phyloP scores from a whole-genome alignment of 257 asterid genomes.

The Salvia splendens region DNA sequence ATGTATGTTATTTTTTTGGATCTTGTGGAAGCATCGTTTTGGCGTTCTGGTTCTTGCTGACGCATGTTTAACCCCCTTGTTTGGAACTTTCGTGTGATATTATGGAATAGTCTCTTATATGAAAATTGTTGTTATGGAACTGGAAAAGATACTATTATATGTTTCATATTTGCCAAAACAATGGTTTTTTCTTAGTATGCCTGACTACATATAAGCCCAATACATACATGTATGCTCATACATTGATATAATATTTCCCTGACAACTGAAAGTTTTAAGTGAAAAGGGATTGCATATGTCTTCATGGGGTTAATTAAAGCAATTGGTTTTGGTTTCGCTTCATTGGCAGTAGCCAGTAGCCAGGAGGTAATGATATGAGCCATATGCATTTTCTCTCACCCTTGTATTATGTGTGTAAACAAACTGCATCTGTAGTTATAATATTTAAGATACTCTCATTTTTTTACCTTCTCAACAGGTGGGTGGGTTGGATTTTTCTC shows the following conservation, averaged over 20 bases:
- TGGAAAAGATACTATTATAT: neutral
- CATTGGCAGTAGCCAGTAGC: neutral
- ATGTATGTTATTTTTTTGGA: neutral
- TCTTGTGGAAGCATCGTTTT: slow-evolving; percentile 8
- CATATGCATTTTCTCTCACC: slow-evolving; percentile 4
- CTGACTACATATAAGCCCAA: neutral
- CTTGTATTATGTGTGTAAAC: slow-evolving; percentile 1
- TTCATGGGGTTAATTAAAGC: slow-evolving; percentile 1
- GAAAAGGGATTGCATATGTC: slow-evolving; percentile 5
- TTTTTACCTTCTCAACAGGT: slow-evolving; percentile 47
- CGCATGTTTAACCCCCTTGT: neutral
- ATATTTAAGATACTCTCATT: slow-evolving; percentile 21
- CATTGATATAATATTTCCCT: neutral
- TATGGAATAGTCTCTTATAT: neutral
- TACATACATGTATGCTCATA: neutral
- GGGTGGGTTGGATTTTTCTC: slow-evolving; percentile 98
- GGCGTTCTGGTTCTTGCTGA: neutral
- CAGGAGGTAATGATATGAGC: neutral
- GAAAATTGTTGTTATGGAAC: neutral
- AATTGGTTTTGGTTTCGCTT: slow-evolving; percentile 1
- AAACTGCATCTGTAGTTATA: slow-evolving; percentile 3
- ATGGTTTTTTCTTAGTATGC: neutral
- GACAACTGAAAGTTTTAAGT: neutral
- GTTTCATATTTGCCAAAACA: neutral
- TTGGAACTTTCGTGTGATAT: neutral